Conservation (phyloP, 441 rosid genomes). For the Erodium trifolium region DNA sequence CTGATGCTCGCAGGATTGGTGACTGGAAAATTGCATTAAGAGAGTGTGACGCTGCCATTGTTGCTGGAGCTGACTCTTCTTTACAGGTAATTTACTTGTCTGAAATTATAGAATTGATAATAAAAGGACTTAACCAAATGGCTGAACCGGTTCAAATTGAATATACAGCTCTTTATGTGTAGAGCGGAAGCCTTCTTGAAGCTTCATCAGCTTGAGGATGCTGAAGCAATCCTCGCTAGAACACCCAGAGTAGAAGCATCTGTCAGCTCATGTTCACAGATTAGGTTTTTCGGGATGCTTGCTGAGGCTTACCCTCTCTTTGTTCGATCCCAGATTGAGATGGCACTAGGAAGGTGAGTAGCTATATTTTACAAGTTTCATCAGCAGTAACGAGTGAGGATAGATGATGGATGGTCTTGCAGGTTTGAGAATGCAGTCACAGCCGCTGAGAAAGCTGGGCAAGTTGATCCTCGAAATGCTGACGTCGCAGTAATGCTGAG, state of each 20-base stretch:
- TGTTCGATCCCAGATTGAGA: conserved; percentile 53
- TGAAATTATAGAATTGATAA: no score
- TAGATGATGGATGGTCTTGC: conserved; percentile 25
- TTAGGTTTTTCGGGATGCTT: conserved; percentile 37
- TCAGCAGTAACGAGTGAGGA: not conserved
- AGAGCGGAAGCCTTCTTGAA: conserved; percentile 55
- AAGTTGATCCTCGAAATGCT: conserved; percentile 28
- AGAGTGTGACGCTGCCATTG: conserved; percentile 68
- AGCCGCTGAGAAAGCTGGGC: conserved; percentile 47
- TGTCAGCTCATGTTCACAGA: conserved; percentile 19
- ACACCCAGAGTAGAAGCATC: conserved; percentile 29
- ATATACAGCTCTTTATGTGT: conserved; percentile 48
- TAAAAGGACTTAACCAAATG: not conserved
- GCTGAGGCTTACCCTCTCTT: conserved; percentile 44
- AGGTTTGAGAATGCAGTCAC: conserved; percentile 61
- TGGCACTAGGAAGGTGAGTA: conserved; percentile 68
- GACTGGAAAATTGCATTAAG: conserved; percentile 67
- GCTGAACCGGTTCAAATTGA: conserved; percentile 18
- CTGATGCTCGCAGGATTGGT: conserved; percentile 49
- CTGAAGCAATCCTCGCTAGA: conserved; percentile 34
- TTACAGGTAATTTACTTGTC: conserved; percentile 41
- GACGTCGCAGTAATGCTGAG: conserved; percentile 35
- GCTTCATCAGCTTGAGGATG: conserved; percentile 47
- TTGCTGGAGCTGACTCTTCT: conserved; percentile 70
- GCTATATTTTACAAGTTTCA: conserved; percentile 16